Evolutionary conservation across 768 basidiomycete species (phyloP).

Genomic region (Amylocystis lapponica): DNA sequence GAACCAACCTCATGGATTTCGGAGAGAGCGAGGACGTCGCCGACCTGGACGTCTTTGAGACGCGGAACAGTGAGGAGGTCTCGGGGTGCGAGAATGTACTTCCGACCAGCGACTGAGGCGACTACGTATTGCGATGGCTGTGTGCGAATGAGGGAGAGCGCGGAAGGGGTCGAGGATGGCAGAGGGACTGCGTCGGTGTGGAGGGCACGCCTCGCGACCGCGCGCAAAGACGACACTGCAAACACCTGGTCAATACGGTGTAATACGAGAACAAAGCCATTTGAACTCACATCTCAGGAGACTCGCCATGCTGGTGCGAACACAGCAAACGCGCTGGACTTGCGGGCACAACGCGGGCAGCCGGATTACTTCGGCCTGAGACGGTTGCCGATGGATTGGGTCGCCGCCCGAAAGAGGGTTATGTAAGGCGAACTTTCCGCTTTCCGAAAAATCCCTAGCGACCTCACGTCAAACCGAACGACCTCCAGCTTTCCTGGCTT

Average conservation of each 20-base stretch:
- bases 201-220: slow-evolving; percentile 21
- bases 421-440: slow-evolving; percentile 19
- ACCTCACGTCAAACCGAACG: slow-evolving; percentile 14
- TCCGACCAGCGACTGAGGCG: slow-evolving; percentile 79
- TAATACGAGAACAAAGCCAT: slow-evolving; percentile 1
- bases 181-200: slow-evolving; percentile 25
- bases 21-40: slow-evolving; percentile 76
- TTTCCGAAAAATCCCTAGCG: slow-evolving; percentile 18
- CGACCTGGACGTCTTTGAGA: slow-evolving; percentile 79
- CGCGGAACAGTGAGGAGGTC: slow-evolving; percentile 93
- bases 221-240: slow-evolving; percentile 17
- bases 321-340: too few relatives aligned
- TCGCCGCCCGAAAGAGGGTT: slow-evolving; percentile 19
- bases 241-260: slow-evolving; percentile 1
- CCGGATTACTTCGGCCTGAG: not conserved
- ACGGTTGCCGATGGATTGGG: slow-evolving; percentile 14
- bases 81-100: slow-evolving; percentile 84
- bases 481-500: slow-evolving; percentile 16
- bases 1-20: slow-evolving; percentile 94
- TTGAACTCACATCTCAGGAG: slow-evolving; percentile 23
- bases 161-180: slow-evolving; percentile 45
- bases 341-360: too few relatives aligned
- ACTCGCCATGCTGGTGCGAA: slow-evolving; percentile 19
- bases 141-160: slow-evolving; percentile 77
- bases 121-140: slow-evolving; percentile 92